These are phyloP conservation scores for Leccinellum luteum DNA, from an alignment of 768 basidiomycete species.

Conservation along the genomic window DNA sequence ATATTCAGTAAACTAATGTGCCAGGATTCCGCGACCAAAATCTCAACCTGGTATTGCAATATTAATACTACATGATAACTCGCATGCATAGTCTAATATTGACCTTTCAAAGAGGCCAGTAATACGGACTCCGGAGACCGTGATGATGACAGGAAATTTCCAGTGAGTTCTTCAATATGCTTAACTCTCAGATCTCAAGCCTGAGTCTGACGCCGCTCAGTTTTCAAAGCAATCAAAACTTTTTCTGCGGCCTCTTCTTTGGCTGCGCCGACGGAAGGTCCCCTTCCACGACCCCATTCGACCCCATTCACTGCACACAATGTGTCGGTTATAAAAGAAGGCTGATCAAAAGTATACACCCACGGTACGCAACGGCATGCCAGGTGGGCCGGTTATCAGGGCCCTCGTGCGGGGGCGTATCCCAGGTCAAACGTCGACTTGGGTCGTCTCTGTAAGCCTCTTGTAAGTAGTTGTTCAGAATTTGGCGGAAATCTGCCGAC, in stretches of 20 bases:
- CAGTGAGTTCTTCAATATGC: background rate
- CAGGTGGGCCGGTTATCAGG: conserved; percentile 24
- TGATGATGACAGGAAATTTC: background rate
- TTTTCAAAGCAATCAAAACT: conserved; percentile 15
- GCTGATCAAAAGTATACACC: conserved; percentile 2
- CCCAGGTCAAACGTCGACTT: conserved; percentile 16
- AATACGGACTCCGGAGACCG: background rate
- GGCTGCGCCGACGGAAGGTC: conserved; percentile 16
- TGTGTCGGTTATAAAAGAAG: background rate
- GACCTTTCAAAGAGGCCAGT: too few species aligned
- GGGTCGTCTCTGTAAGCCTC: conserved; percentile 12
- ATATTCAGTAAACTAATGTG: too few species aligned
- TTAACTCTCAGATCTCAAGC: background rate
- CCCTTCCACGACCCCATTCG: conserved; percentile 23
- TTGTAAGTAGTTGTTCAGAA: conserved; percentile 24
- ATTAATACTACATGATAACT: too few species aligned
- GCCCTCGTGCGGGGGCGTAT: conserved; percentile 8
- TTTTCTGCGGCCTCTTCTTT: conserved; percentile 21
- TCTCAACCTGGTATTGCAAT: too few species aligned
- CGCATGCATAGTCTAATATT: too few species aligned
- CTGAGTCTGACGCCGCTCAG: background rate
- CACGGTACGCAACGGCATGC: conserved; percentile 22
- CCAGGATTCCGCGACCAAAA: too few species aligned
- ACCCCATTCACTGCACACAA: conserved; percentile 15
- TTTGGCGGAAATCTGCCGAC: conserved; percentile 20